These are phyloP conservation scores for Pseudogymnoascus sp. DNA, from an alignment of 2,329 filamentous ascomycete species.

Conservation along the genomic window DNA sequence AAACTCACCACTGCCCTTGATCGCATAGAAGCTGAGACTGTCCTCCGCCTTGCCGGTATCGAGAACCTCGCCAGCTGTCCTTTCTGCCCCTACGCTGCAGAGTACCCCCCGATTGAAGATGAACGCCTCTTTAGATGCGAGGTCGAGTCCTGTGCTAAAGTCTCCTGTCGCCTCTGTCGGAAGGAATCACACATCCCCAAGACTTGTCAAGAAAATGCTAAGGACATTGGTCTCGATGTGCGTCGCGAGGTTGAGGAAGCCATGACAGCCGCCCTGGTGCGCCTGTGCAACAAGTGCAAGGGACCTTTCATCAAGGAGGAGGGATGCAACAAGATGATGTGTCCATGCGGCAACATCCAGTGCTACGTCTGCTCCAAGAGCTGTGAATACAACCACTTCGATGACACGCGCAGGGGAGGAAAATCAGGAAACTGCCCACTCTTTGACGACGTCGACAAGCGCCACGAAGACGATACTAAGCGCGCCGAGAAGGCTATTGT, in stretches of 20 bases:
- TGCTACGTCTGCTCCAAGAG: slow-evolving; percentile 67
- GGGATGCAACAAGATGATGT: slow-evolving; percentile 81
- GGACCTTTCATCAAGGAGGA: slow-evolving; percentile 64
- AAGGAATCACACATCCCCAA: slow-evolving; percentile 62
- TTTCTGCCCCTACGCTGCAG: slow-evolving; percentile 73
- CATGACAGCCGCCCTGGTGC: slow-evolving; percentile 71
- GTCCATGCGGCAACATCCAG: slow-evolving; percentile 47
- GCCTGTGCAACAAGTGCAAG: slow-evolving; percentile 61
- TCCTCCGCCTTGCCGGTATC: slow-evolving; percentile 60
- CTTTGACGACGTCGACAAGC: slow-evolving; percentile 51
- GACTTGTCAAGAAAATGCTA: slow-evolving; percentile 58
- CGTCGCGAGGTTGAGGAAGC: slow-evolving; percentile 72
- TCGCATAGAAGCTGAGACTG: slow-evolving; percentile 61
- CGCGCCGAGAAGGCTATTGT: slow-evolving; percentile 52
- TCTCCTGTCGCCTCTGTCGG: slow-evolving; percentile 62
- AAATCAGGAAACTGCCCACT: slow-evolving; percentile 53
- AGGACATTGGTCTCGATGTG: slow-evolving; percentile 49
- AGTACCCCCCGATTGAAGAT: slow-evolving; percentile 57
- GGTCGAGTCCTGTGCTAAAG: slow-evolving; percentile 53
- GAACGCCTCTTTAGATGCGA: slow-evolving; percentile 68
- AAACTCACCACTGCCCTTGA: slow-evolving; percentile 55
- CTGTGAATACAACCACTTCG: slow-evolving; percentile 63
- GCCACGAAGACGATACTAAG: slow-evolving; percentile 55
- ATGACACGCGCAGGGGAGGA: slow-evolving; percentile 40
- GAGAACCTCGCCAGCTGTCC: slow-evolving; percentile 69